Percentiles rank a stretch among this genome's conserved stretches.
Evolutionary conservation across 2,329 filamentous ascomycete species (phyloP).

Genomic region (Fusarium humuli): DNA sequence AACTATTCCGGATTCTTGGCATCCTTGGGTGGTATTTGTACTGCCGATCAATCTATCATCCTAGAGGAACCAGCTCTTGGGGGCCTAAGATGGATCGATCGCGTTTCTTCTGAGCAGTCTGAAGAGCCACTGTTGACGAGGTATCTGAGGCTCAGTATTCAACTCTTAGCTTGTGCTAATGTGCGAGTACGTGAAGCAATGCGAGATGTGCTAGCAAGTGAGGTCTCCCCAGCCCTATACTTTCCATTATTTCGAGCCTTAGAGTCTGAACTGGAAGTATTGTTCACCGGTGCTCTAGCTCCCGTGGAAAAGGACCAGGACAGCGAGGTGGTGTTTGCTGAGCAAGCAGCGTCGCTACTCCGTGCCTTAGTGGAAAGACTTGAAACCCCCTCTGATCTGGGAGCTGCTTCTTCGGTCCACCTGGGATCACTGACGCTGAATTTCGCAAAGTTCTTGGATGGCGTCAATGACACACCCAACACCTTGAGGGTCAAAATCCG

Average conservation of each 20-base stretch:
- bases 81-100: conserved; percentile 74
- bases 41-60: conserved; percentile 66
- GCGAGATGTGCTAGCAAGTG: conserved; percentile 73
- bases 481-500: conserved; percentile 75
- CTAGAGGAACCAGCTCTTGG: conserved; percentile 69
- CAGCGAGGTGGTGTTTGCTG: conserved; percentile 73
- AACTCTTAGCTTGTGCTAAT: conserved; percentile 72
- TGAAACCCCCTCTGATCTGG: conserved; percentile 71
- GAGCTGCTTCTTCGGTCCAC: conserved; percentile 71
- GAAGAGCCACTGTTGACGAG: conserved; percentile 70
- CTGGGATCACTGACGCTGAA: conserved; percentile 72
- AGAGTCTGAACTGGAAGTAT: conserved; percentile 71
- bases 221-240: conserved; percentile 71
- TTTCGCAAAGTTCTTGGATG: conserved; percentile 75
- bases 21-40: conserved; percentile 74
- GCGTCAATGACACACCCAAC: conserved; percentile 65
- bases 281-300: conserved; percentile 69
- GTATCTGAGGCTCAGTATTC: conserved; percentile 72
- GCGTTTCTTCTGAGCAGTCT: conserved; percentile 66
- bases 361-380: conserved; percentile 73
- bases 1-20: conserved; percentile 77
- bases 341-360: conserved; percentile 73
- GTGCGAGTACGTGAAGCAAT: conserved; percentile 74
- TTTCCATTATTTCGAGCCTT: conserved; percentile 73
- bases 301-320: conserved; percentile 66